Evolutionary conservation across 1,284 basidiomycete genomes (phyloP).

Genomic region (Bjerkandera adusta): DNA sequence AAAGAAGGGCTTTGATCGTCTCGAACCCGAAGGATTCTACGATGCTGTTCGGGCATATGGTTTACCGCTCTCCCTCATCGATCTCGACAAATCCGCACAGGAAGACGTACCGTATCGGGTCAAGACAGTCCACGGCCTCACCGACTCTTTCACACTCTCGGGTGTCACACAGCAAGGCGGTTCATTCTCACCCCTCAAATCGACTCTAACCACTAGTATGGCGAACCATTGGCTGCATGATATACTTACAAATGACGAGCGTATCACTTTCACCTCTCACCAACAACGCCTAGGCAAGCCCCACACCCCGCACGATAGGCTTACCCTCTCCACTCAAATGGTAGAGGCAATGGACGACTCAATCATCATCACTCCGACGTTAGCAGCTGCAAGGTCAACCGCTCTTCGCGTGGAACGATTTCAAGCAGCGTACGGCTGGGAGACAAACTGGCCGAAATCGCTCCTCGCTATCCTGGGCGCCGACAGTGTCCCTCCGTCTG

Average conservation of each 20-base stretch:
- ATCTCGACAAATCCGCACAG: conserved; percentile 29
- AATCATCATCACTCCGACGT: no score
- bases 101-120: conserved; percentile 19
- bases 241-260: conserved; percentile 19
- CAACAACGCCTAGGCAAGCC: no score
- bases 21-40: conserved; percentile 31
- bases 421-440: no score
- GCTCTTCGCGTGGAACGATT: no score
- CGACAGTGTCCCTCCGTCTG: no score
- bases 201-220: conserved; percentile 30
- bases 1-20: conserved; percentile 21
- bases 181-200: conserved; percentile 29
- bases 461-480: no score
- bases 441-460: no score
- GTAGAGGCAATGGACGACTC: no score
- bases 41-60: conserved; percentile 33
- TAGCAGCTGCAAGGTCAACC: no score
- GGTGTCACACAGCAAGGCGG: conserved; percentile 30
- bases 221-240: conserved; percentile 27
- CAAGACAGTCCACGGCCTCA: conserved; percentile 24
- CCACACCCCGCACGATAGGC: no score
- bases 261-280: background rate
- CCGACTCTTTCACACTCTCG: conserved; percentile 1
- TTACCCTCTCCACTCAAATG: no score
- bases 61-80: conserved; percentile 25